phyloP scores from a whole-genome alignment of 2,329 filamentous ascomycete species.

The Tolypocladium endophyticum region DNA sequence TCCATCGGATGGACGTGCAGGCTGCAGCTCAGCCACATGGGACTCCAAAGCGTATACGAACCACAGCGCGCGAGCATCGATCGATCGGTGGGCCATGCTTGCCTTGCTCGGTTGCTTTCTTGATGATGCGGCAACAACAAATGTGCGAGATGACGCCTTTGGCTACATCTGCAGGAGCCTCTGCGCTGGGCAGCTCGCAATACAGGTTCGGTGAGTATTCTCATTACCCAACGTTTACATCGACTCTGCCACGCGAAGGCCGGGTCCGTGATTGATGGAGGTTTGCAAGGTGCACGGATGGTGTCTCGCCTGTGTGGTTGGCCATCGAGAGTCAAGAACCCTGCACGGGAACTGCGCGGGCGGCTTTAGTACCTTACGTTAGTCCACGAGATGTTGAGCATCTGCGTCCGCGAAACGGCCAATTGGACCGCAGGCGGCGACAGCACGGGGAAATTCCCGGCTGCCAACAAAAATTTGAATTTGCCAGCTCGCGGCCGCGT shows the following conservation, averaged over 20 bases:
- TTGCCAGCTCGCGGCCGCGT: neutral
- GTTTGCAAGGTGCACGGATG: neutral
- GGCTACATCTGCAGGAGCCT: neutral
- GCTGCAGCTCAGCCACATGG: neutral
- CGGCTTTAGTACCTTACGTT: neutral
- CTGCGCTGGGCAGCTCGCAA: neutral
- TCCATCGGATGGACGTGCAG: neutral
- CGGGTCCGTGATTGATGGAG: neutral
- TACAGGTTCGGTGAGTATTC: neutral
- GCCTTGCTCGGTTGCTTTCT: neutral
- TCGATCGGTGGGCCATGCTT: neutral
- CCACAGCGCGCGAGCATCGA: neutral
- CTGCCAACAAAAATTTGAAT: neutral
- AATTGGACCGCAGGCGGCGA: neutral
- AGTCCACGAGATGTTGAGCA: neutral
- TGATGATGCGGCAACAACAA: neutral
- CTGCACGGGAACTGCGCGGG: neutral
- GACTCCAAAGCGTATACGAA: neutral
- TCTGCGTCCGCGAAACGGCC: neutral
- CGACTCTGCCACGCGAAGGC: neutral
- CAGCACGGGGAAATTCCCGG: neutral
- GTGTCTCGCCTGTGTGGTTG: neutral
- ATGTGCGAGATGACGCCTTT: neutral
- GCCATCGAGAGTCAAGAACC: neutral
- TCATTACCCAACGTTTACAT: neutral